Evolutionary conservation across 306 rosid species (phyloP), one percentile per base, ranked within the genome.

Genomic region (Morella rubra): DNA sequence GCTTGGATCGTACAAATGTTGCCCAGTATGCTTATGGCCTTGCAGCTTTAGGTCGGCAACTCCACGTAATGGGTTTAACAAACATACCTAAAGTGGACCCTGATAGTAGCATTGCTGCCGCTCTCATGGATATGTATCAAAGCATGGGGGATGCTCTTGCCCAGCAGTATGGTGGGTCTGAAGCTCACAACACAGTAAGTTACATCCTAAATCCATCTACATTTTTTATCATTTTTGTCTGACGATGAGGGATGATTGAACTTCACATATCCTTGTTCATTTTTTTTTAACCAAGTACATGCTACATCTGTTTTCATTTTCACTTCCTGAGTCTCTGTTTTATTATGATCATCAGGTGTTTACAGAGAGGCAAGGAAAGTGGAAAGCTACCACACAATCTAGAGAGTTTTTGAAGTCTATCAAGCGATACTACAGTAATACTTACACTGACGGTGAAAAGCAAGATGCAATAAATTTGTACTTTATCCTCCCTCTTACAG

Each of bases 91-190:
- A 90, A 85, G 96, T 95, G 78, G 97, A 95, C 80, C 89, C 97
- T 72, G 86, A 92, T 60, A 92, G 97, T 80, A 95, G 84, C 73
- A 90, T 89, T 79, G 98, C 97, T 77, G 90, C 90, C 53, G 95
- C 96, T 82, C 96, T 95, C 70, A 92, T 90, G 98, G 96, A 90
- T 59, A 95, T 95, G 97, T 95, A 95, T 79, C 95, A 80, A 82
- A 86, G 92, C 79, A 95, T 92, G 97, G 98, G 98, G 45, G 98
- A 95, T 83, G 97, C 97, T 75, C 93, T 95, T 87, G 97, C 98
- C 12, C 96, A 95, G 83, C 98, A 95, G 79, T 95, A 95, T 84
- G 98, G 98, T 61, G 98, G 97, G 77, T 95, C 98, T 75, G 98
- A 93, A 74, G 98, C 98, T 80, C 98, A 90, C 76, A 95, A 95